These are phyloP conservation scores for Eucalyptus marginata DNA, from an alignment of 345 rosid genomes.

Conservation along the genomic window DNA sequence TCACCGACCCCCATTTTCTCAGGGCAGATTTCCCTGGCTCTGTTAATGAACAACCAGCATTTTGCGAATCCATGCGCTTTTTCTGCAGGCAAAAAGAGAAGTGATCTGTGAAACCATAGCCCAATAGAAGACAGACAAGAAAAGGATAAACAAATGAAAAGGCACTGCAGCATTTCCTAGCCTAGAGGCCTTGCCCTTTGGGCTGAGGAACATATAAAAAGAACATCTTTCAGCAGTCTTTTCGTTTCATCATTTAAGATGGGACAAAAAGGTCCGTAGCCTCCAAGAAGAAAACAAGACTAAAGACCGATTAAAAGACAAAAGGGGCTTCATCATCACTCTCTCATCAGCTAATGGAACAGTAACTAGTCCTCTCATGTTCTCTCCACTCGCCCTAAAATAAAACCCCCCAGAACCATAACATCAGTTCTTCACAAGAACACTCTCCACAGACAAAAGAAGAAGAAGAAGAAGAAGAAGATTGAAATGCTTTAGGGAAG, in stretches of 20 bases:
- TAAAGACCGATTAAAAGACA: neutral
- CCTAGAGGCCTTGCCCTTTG: neutral
- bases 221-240: neutral
- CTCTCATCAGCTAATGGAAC: neutral
- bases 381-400: neutral
- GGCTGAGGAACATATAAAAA: neutral
- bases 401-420: neutral
- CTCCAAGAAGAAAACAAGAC: neutral
- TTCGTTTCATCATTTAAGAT: neutral
- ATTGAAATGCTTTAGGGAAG: neutral
- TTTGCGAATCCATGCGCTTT: slow-evolving; percentile 28
- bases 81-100: slow-evolving; percentile 17
- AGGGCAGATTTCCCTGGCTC: neutral
- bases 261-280: neutral
- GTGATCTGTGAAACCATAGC: neutral
- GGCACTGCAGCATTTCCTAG: neutral
- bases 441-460: neutral
- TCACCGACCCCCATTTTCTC: neutral
- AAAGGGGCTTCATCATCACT: neutral
- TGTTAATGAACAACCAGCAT: neutral
- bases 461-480: neutral
- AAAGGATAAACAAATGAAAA: neutral
- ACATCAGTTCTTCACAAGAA: neutral
- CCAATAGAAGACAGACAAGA: neutral
- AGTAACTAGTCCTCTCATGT: neutral